phyloP scores from a whole-genome alignment of 441 rosid genomes.

The Adansonia gregorii region DNA sequence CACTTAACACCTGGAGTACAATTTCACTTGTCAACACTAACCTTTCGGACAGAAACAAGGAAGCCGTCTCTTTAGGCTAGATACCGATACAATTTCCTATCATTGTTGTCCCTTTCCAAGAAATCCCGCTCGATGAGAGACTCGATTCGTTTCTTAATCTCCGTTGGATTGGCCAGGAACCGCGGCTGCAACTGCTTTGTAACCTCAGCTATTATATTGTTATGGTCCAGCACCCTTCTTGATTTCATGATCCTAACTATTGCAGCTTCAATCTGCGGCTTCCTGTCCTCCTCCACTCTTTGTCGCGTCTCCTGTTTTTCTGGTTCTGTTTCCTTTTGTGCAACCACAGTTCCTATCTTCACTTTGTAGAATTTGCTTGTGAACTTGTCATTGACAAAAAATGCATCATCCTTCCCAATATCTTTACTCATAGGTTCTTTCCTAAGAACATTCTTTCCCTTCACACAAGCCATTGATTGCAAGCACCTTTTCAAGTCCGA shows the following conservation, averaged over 20 bases:
- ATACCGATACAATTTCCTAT: not conserved
- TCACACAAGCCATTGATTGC: conserved; percentile 10
- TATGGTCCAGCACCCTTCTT: not conserved
- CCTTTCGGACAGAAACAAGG: not conserved
- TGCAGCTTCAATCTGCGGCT: conserved; percentile 1
- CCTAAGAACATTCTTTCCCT: conserved; percentile 16
- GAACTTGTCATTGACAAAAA: conserved; percentile 1
- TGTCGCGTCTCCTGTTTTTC: not conserved
- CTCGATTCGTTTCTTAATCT: not conserved
- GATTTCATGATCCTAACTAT: conserved; percentile 6
- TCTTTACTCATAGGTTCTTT: conserved; percentile 13
- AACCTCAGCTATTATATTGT: not conserved
- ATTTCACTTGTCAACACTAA: not conserved
- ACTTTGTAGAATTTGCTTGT: conserved; percentile 19
- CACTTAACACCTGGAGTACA: no score
- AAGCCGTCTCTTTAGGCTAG: not conserved
- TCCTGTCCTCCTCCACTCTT: conserved; percentile 16
- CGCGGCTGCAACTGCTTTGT: not conserved
- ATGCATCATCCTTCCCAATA: not conserved
- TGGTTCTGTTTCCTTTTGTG: not conserved
- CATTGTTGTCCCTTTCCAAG: not conserved
- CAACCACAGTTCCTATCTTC: conserved; percentile 16
- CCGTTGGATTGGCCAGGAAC: not conserved
- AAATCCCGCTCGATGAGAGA: not conserved
- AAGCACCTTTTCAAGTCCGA: conserved; percentile 13